Evolutionary conservation across 2,329 filamentous ascomycete species (phyloP).

Genomic region (Diaporthe citriasiana): DNA sequence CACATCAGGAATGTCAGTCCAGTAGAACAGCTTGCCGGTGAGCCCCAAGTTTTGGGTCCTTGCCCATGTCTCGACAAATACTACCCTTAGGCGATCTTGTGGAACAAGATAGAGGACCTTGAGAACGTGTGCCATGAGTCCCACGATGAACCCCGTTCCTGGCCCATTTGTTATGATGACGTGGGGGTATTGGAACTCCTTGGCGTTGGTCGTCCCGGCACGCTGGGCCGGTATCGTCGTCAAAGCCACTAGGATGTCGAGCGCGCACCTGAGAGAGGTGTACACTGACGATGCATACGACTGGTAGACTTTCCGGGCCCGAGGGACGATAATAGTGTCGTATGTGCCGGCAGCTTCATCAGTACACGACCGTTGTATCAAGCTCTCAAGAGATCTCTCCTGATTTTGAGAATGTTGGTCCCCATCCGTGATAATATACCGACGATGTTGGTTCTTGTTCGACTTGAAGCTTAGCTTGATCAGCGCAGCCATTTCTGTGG

Average conservation of each 20-base stretch:
- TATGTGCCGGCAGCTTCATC: slow-evolving; percentile 63
- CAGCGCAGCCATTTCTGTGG: slow-evolving; percentile 92
- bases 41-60: slow-evolving; percentile 86
- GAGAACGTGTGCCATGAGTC: slow-evolving; percentile 62
- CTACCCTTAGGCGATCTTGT: slow-evolving; percentile 73
- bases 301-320: slow-evolving; percentile 88
- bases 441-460: slow-evolving; percentile 73
- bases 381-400: slow-evolving; percentile 74
- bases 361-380: slow-evolving; percentile 53
- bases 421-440: slow-evolving; percentile 84
- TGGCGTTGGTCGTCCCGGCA: slow-evolving; percentile 36
- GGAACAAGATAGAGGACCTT: slow-evolving; percentile 62
- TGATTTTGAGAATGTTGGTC: slow-evolving; percentile 79
- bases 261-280: slow-evolving; percentile 76
- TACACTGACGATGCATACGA: slow-evolving; percentile 79
- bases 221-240: slow-evolving; percentile 47
- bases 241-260: slow-evolving; percentile 72
- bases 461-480: slow-evolving; percentile 72
- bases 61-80: slow-evolving; percentile 96
- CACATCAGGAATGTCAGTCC: slow-evolving; percentile 76
- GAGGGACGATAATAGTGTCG: slow-evolving; percentile 76
- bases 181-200: slow-evolving; percentile 69
- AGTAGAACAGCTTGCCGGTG: slow-evolving; percentile 82
- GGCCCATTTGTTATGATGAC: slow-evolving; percentile 90
- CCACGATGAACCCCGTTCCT: slow-evolving; percentile 85